Conservation (phyloP, 352 stramenopile genomes). For the Phytophthora multivora region DNA sequence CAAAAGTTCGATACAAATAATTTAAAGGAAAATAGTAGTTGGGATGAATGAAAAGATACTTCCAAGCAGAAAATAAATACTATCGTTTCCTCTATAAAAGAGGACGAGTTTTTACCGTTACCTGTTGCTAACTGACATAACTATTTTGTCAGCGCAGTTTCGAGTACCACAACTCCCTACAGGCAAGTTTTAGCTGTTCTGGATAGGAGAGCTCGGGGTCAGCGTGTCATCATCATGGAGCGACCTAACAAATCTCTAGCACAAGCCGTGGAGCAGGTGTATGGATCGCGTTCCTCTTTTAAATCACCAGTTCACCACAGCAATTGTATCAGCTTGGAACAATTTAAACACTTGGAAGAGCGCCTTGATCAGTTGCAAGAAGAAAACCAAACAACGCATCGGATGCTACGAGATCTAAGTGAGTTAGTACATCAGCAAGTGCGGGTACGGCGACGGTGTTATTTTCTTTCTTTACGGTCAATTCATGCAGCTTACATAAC, state of each 20-base stretch:
- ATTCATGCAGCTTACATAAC: too few relatives aligned
- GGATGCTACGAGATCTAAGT: constrained; percentile 15
- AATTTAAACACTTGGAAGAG: constrained; percentile 9
- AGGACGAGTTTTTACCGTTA: too few relatives aligned
- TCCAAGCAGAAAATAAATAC: too few relatives aligned
- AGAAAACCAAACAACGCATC: constrained; percentile 4
- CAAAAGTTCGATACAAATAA: constrained; percentile 62
- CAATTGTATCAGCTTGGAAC: background rate
- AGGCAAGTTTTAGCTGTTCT: background rate
- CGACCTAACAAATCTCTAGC: background rate
- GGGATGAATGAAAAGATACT: too few relatives aligned
- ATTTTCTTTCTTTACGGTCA: too few relatives aligned
- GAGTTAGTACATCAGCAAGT: constrained; percentile 6
- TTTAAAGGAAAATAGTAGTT: too few relatives aligned
- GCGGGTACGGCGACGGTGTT: background rate
- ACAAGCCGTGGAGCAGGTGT: constrained; percentile 1
- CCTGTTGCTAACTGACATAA: too few relatives aligned
- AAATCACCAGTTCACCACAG: constrained; percentile 1
- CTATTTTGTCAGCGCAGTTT: background rate
- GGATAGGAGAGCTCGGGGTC: background rate
- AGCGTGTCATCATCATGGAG: background rate
- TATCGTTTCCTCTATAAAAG: too few relatives aligned
- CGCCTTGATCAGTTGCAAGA: constrained; percentile 14
- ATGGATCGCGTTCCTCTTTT: background rate
- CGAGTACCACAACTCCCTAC: background rate